Evolutionary conservation across 495 filamentous ascomycete species (phyloP), one percentile per base, ranked within the genome.

Genomic region (Trichoderma reesei): DNA sequence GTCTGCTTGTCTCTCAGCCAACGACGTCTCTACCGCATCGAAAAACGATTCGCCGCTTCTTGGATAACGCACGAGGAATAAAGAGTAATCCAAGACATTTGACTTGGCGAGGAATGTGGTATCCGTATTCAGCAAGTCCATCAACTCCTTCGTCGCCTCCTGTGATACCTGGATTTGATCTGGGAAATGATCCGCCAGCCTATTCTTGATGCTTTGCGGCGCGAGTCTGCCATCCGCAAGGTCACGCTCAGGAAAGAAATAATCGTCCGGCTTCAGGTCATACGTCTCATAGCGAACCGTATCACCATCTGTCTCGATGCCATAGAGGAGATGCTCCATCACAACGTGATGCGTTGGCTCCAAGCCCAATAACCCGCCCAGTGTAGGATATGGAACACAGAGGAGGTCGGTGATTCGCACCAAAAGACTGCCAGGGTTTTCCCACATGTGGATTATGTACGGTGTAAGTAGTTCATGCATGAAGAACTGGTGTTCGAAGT

Each of bases 161-260:
- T 70, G 70, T 4, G 72, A 75, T 3, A 90, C 75, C 2, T 80
- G 72, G 26, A 89, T 77, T 69, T 86, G 88, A 67, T 88, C 86
- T 33, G 82, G 74, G 65, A 89, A 89, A 61, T 82, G 76, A 66
- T 89, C 86, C 26, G 80, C 80, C 16, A 89, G 76, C 63, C 79
- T 80, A 38, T 76, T 76, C 66, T 85, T 79, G 11, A 85, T 86
- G 3, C 78, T 79, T 60, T 88, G 76, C 51, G 81, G 82, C 0
- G 86, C 77, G 0, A 90, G 74, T 0, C 74, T 72, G 0, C 83
- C 83, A 2, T 83, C 83, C 0, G 86, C 74, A 9, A 90, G 76
- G 63, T 90, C 87, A 1, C 87, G 75, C 72, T 89, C 86, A 0
- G 87, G 87, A 66, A 83, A 88, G 75, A 89, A 89, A 71, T 89